Evolutionary conservation across 257 asterid species (phyloP).

Genomic region (Solanum sejunctum): DNA sequence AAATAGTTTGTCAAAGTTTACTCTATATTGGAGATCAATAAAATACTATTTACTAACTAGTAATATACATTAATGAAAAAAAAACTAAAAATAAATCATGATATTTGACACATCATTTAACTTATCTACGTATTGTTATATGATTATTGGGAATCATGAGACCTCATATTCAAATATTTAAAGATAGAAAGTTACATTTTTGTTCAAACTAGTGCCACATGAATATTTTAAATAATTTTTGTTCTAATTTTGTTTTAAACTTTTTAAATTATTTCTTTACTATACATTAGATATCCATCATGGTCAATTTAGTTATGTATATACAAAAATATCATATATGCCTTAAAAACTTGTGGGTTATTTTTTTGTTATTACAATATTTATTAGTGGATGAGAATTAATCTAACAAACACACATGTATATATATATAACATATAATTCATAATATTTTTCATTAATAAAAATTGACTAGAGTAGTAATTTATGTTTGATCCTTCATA

Average conservation of each 20-base stretch:
- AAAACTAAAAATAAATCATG: too few relatives aligned
- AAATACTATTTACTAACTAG: too few relatives aligned
- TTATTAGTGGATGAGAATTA: neutral
- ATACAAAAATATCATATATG: neutral
- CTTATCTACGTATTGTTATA: neutral
- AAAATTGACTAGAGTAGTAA: too few relatives aligned
- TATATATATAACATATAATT: too few relatives aligned
- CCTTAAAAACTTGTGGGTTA: neutral
- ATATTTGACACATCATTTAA: too few relatives aligned
- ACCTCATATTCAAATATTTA: neutral
- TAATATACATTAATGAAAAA: too few relatives aligned
- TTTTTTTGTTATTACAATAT: too few relatives aligned
- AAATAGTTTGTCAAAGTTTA: too few relatives aligned
- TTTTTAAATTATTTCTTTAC: neutral
- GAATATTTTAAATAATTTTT: neutral
- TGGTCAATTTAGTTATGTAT: neutral
- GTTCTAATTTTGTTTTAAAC: neutral
- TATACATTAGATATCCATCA: neutral
- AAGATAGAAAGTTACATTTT: neutral
- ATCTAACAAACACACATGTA: neutral
- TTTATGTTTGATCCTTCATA: too few relatives aligned
- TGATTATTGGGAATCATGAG: neutral
- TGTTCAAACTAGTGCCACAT: neutral
- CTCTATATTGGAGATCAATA: too few relatives aligned
- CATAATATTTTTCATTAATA: too few relatives aligned